Evolutionary conservation across 1,284 basidiomycete genomes (phyloP).

Genomic region (Vanrija humicola): DNA sequence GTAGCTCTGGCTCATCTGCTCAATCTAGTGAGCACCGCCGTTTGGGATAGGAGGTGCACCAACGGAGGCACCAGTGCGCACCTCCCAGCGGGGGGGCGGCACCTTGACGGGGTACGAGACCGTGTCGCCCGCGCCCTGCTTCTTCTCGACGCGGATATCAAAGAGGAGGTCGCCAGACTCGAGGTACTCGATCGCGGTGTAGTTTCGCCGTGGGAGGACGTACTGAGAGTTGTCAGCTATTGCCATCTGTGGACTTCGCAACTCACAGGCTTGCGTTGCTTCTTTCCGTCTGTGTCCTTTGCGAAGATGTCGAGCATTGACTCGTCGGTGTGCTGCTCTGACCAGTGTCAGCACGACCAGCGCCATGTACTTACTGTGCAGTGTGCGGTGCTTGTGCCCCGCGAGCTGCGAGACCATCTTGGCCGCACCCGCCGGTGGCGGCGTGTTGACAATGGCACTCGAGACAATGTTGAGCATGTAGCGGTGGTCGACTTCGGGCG

Average conservation of each 20-base stretch:
- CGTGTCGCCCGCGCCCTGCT: slow-evolving; percentile 72
- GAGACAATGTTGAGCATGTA: slow-evolving; percentile 73
- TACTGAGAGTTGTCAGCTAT: background rate
- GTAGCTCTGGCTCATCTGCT: too few species aligned
- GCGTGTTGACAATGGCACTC: slow-evolving; percentile 54
- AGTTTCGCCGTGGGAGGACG: slow-evolving; percentile 71
- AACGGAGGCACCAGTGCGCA: too few species aligned
- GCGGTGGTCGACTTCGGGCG: slow-evolving; percentile 62
- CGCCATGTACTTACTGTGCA: slow-evolving; percentile 57
- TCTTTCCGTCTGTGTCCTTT: slow-evolving; percentile 71
- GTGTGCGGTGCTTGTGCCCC: slow-evolving; percentile 74
- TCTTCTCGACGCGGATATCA: slow-evolving; percentile 80
- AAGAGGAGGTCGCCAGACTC: slow-evolving; percentile 69
- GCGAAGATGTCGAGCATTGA: slow-evolving; percentile 79
- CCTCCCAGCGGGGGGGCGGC: slow-evolving; percentile 31
- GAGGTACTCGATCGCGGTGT: slow-evolving; percentile 72
- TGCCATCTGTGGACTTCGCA: too few species aligned
- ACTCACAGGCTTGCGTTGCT: background rate
- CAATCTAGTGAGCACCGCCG: too few species aligned
- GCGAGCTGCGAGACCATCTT: slow-evolving; percentile 75
- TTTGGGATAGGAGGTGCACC: too few species aligned
- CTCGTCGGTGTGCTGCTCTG: slow-evolving; percentile 61
- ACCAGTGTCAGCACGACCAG: slow-evolving; percentile 44
- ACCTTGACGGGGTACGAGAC: slow-evolving; percentile 56
- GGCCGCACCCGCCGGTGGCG: slow-evolving; percentile 72